Evolutionary conservation across 2,329 filamentous ascomycete species (phyloP).

Genomic region (Pleoardoris graminearum): DNA sequence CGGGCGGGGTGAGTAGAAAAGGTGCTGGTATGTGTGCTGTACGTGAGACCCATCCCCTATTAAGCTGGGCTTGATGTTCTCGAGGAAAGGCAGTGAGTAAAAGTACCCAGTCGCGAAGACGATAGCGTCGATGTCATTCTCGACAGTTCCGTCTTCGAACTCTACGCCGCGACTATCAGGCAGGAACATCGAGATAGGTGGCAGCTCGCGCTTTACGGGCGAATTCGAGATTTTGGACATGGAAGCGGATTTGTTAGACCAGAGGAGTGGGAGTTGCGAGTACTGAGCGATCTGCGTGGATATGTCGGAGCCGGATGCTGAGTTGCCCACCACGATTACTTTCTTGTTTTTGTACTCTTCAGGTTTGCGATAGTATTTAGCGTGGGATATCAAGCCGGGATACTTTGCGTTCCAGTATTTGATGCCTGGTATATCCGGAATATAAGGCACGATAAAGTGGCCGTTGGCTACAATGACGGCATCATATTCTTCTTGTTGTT

Average conservation of each 20-base stretch:
- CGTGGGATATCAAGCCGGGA: slow-evolving; percentile 53
- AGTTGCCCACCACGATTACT: slow-evolving; percentile 82
- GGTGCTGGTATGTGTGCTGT: slow-evolving; percentile 73
- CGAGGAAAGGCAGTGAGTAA: slow-evolving; percentile 77
- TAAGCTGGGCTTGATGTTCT: slow-evolving; percentile 59
- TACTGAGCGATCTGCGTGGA: slow-evolving; percentile 70
- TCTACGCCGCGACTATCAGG: slow-evolving; percentile 63
- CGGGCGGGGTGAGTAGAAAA: slow-evolving; percentile 75
- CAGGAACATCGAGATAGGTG: slow-evolving; percentile 59
- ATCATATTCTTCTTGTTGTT: slow-evolving; percentile 57
- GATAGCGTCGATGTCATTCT: slow-evolving; percentile 71
- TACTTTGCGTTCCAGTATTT: slow-evolving; percentile 45
- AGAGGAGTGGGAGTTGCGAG: slow-evolving; percentile 63
- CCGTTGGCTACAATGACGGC: slow-evolving; percentile 54
- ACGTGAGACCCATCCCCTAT: slow-evolving; percentile 72
- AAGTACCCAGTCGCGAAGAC: slow-evolving; percentile 91
- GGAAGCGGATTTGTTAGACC: slow-evolving; percentile 26
- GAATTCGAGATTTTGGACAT: slow-evolving; percentile 28
- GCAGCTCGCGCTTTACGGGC: slow-evolving; percentile 60
- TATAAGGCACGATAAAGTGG: slow-evolving; percentile 53
- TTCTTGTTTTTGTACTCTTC: slow-evolving; percentile 67
- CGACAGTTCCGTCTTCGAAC: slow-evolving; percentile 68
- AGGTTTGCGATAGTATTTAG: slow-evolving; percentile 76
- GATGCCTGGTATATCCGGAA: slow-evolving; percentile 49
- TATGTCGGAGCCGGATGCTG: slow-evolving; percentile 83